Percentiles rank a stretch among this genome's conserved stretches.
Conservation (phyloP, 2,329 filamentous ascomycete species). For the Arthrobotrys sinensis region DNA sequence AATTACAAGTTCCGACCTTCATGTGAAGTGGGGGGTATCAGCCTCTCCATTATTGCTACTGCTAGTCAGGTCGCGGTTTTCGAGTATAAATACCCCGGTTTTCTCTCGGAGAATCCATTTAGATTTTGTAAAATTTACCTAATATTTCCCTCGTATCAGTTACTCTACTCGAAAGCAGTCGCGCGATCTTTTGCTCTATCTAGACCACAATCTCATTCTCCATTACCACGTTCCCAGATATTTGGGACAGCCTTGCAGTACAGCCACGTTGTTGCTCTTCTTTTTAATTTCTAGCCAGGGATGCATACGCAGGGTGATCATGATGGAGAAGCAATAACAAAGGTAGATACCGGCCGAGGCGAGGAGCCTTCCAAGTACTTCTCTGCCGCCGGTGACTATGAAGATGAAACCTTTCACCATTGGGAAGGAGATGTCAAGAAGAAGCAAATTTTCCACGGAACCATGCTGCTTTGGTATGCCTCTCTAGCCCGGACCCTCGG, state of each 20-base stretch:
- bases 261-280: slow-evolving; percentile 41
- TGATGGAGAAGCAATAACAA: slow-evolving; percentile 60
- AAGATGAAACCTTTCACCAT: slow-evolving; percentile 38
- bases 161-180: slow-evolving; percentile 11
- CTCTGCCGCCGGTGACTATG: slow-evolving; percentile 48
- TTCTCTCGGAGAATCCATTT: background rate
- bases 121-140: slow-evolving; percentile 51
- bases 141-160: slow-evolving; percentile 5
- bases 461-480: slow-evolving; percentile 54
- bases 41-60: background rate
- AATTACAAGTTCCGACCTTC: background rate
- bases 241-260: background rate
- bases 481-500: background rate
- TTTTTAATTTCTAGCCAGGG: slow-evolving; percentile 42
- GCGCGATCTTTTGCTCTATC: slow-evolving; percentile 3
- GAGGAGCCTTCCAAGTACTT: slow-evolving; percentile 36
- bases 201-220: background rate
- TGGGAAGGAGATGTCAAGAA: slow-evolving; percentile 55
- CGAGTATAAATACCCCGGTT: slow-evolving; percentile 38
- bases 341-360: slow-evolving; percentile 50
- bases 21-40: background rate
- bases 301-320: slow-evolving; percentile 58
- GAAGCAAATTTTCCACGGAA: slow-evolving; percentile 58
- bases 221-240: background rate
- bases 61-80: background rate